A percentile compares a stretch with the other conserved stretches of the same genome.
Evolutionary conservation across 2,329 filamentous ascomycete genomes (phyloP).

Genomic region (Talaromyces sp.): DNA sequence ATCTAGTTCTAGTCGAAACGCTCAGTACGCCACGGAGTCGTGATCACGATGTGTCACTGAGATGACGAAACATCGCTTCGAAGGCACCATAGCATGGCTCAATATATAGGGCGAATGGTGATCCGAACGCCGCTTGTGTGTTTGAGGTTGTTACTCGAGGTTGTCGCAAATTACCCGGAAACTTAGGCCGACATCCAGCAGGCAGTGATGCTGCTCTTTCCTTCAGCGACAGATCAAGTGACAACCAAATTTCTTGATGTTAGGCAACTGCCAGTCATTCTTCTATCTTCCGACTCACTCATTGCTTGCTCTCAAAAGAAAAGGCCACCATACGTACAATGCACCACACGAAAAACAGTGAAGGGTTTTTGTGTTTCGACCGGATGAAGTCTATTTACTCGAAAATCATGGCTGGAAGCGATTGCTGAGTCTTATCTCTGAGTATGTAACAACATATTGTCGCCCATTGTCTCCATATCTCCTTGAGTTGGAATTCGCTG

Average conservation of each 20-base stretch:
- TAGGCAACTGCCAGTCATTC: neutral
- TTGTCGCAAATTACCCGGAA: neutral
- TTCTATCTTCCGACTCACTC: neutral
- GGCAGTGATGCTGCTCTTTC: neutral
- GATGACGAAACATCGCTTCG: neutral
- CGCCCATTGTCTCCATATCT: neutral
- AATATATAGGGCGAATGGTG: neutral
- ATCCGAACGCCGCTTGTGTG: neutral
- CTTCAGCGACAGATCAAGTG: conserved; percentile 11
- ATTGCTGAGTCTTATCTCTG: neutral
- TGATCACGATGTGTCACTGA: too few relatives aligned
- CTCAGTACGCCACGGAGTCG: too few relatives aligned
- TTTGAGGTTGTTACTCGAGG: neutral
- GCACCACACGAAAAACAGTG: neutral
- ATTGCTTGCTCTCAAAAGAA: neutral
- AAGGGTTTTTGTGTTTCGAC: neutral
- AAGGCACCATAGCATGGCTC: neutral
- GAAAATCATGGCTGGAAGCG: neutral
- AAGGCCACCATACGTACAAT: neutral
- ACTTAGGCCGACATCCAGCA: neutral
- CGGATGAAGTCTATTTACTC: neutral
- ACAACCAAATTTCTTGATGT: neutral
- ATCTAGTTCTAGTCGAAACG: neutral
- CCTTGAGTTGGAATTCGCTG: neutral
- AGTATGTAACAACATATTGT: neutral